Conservation (phyloP, 1,284 basidiomycete species). For the Sparassis latifolia region DNA sequence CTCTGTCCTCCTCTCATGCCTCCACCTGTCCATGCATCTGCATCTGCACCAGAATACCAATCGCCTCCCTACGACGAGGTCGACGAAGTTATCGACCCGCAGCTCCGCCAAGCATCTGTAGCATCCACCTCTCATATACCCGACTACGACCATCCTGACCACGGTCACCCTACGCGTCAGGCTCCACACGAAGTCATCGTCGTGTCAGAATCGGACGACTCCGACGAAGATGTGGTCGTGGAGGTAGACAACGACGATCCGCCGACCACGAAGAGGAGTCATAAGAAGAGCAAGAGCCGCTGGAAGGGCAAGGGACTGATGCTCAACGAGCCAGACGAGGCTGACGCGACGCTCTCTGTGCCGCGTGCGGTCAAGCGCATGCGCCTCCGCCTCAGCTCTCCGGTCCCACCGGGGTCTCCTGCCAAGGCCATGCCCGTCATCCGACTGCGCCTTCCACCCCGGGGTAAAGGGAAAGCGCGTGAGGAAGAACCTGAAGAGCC, state of each 20-base stretch:
- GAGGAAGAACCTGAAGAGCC: slow-evolving; percentile 45
- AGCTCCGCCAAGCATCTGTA: slow-evolving; percentile 34
- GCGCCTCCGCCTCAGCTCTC: slow-evolving; percentile 32
- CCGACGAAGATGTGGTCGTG: slow-evolving; percentile 13
- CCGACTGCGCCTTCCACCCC: slow-evolving; percentile 46
- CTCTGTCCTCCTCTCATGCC: slow-evolving; percentile 36
- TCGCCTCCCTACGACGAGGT: too few relatives aligned
- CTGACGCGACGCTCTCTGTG: slow-evolving; percentile 23
- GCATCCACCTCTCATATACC: slow-evolving; percentile 43
- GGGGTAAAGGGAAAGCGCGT: slow-evolving; percentile 55
- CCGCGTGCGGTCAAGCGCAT: slow-evolving; percentile 31
- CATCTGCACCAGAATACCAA: background rate
- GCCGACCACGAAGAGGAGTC: slow-evolving; percentile 18
- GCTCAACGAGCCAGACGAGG: slow-evolving; percentile 11
- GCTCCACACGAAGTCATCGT: background rate
- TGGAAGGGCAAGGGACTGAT: slow-evolving; percentile 21
- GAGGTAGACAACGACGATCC: slow-evolving; percentile 22
- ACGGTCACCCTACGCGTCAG: too few relatives aligned
- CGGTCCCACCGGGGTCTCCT: slow-evolving; percentile 24
- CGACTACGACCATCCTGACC: slow-evolving; percentile 4
- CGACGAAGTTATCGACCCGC: too few relatives aligned
- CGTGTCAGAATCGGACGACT: slow-evolving; percentile 19
- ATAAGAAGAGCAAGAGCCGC: slow-evolving; percentile 16
- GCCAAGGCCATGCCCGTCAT: slow-evolving; percentile 31
- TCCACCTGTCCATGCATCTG: background rate